Percentiles rank a stretch among this genome's conserved stretches.
phyloP scores from a whole-genome alignment of 2,329 filamentous ascomycete species.

The Ophiocordyceps camponoti-saundersi region DNA sequence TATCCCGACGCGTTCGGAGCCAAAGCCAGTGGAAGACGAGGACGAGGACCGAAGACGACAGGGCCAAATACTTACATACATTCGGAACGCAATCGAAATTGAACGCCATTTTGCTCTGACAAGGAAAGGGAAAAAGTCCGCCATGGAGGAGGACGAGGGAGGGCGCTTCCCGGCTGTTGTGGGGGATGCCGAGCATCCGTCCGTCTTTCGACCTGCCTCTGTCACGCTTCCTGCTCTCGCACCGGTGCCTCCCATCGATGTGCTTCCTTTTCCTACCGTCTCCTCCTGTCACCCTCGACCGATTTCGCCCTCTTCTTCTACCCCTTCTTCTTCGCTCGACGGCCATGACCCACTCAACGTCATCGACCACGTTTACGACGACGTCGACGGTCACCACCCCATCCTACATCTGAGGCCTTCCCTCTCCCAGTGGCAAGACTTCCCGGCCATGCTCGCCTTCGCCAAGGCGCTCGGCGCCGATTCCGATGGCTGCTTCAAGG shows the following conservation, averaged over 20 bases:
- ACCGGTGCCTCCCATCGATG: background rate
- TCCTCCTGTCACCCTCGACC: background rate
- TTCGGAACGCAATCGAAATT: too few relatives aligned
- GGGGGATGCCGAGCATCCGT: too few relatives aligned
- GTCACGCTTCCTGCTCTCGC: background rate
- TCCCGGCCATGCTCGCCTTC: constrained; percentile 16
- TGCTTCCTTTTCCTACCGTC: background rate
- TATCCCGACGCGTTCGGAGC: background rate
- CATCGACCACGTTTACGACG: constrained; percentile 15
- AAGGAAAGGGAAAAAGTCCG: too few relatives aligned
- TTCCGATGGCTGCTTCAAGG: constrained; percentile 21
- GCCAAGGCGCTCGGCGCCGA: constrained; percentile 14
- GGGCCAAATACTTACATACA: too few relatives aligned
- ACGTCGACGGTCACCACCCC: constrained; percentile 11
- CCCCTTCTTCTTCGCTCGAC: too few relatives aligned
- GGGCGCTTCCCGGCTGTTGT: too few relatives aligned
- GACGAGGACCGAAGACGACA: background rate
- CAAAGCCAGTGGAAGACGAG: background rate
- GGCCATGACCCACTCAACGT: background rate
- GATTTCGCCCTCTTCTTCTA: too few relatives aligned
- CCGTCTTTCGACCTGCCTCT: background rate
- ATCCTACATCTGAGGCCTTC: constrained; percentile 18
- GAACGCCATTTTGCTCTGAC: too few relatives aligned
- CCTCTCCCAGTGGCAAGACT: constrained; percentile 17
- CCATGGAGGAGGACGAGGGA: too few relatives aligned